Evolutionary conservation across 2,329 filamentous ascomycete genomes (phyloP).

Genomic region (Triangularia setosa): DNA sequence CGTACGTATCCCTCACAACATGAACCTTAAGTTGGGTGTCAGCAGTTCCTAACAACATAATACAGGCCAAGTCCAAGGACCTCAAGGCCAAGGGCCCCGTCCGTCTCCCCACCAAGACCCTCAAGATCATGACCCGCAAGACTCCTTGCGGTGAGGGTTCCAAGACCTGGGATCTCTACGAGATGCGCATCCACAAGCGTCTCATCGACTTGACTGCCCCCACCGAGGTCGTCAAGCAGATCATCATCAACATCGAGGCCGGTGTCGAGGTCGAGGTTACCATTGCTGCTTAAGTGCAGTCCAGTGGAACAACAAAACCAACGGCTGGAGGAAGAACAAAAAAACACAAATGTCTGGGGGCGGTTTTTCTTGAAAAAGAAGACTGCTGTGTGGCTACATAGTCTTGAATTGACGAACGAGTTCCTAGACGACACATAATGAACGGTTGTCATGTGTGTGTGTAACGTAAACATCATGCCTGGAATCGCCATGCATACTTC

Average conservation of each 20-base stretch:
- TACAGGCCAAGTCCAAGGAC: slow-evolving; percentile 84
- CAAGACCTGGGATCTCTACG: slow-evolving; percentile 99
- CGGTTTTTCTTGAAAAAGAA: background rate
- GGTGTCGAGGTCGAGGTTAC: slow-evolving; percentile 92
- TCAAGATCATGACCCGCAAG: slow-evolving; percentile 70
- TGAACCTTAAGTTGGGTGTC: background rate
- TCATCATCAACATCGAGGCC: slow-evolving; percentile 94
- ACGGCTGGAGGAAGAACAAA: slow-evolving; percentile 3
- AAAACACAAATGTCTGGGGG: slow-evolving; percentile 7
- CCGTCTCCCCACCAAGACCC: slow-evolving; percentile 45
- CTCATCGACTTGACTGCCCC: slow-evolving; percentile 96
- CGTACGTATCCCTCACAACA: background rate
- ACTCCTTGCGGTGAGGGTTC: slow-evolving; percentile 99
- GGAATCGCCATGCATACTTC: background rate
- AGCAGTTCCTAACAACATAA: background rate
- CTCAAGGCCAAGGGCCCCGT: slow-evolving; percentile 98
- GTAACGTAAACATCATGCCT: background rate
- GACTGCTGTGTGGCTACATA: background rate
- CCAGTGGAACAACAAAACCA: background rate
- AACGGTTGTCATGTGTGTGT: background rate
- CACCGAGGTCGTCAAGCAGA: slow-evolving; percentile 95
- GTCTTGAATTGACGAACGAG: background rate
- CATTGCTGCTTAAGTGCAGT: slow-evolving; percentile 67
- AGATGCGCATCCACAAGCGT: slow-evolving; percentile 99
- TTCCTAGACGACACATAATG: background rate